Evolutionary conservation across 129 eudicot species (phyloP).

Genomic region (Kitagawia praeruptora): DNA sequence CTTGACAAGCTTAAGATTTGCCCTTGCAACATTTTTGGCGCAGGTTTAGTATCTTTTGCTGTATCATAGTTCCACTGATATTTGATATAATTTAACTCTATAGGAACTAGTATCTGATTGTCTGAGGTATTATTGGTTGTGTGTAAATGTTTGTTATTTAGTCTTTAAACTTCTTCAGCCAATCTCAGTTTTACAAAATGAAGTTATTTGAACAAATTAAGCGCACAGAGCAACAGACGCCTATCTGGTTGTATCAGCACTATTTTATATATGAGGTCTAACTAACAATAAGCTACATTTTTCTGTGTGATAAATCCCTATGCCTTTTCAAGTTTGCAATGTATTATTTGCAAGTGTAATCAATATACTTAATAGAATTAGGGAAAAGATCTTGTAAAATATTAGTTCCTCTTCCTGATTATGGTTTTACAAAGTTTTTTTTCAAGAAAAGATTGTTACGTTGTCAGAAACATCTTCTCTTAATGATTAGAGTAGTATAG

Average conservation of each 20-base stretch:
- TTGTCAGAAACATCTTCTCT: neutral
- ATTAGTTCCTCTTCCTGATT: neutral
- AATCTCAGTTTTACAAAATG: neutral
- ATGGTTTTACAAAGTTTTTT: neutral
- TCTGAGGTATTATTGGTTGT: neutral
- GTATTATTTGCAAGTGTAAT: neutral
- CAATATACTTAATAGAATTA: neutral
- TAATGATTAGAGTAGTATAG: neutral
- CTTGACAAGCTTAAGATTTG: constrained; percentile 61
- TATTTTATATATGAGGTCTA: neutral
- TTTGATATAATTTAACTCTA: neutral
- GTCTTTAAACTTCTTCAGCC: neutral
- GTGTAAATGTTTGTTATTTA: neutral
- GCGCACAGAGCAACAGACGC: neutral
- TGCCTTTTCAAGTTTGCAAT: neutral
- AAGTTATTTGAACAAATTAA: neutral
- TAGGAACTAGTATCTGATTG: neutral
- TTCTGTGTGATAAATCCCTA: neutral
- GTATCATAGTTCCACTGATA: neutral
- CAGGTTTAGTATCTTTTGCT: constrained; percentile 39
- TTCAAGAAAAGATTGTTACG: neutral
- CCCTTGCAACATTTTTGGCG: constrained; percentile 78
- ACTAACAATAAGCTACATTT: neutral
- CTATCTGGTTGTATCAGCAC: neutral
- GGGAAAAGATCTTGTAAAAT: neutral